A percentile compares a stretch with the other conserved stretches of the same genome.
Evolutionary conservation across 495 filamentous ascomycete species (phyloP).

Genomic region (Aspergillus steynii): DNA sequence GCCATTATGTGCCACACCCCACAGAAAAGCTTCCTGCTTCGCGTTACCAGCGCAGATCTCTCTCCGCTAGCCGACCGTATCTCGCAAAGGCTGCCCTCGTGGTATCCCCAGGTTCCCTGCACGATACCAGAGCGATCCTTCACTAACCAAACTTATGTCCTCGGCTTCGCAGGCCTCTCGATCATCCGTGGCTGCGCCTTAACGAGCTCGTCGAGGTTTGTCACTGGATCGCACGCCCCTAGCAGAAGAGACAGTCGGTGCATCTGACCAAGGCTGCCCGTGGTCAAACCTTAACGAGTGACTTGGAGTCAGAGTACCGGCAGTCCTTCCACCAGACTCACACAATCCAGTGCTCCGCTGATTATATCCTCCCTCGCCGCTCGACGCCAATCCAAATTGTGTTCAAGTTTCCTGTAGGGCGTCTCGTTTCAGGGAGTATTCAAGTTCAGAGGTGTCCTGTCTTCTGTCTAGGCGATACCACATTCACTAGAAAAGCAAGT

Average conservation of each 20-base stretch:
- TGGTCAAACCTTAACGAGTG: conserved; percentile 4
- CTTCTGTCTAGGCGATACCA: conserved; percentile 6
- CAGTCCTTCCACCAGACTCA: not conserved
- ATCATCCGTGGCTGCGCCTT: not conserved
- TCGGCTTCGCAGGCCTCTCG: not conserved
- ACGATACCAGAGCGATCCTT: not conserved
- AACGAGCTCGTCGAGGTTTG: not conserved
- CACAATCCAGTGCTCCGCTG: not conserved
- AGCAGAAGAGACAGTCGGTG: not conserved
- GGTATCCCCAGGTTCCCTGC: not conserved
- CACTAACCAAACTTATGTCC: conserved; percentile 4
- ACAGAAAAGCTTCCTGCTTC: conserved; percentile 2
- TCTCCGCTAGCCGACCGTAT: not conserved
- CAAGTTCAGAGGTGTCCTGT: conserved; percentile 10
- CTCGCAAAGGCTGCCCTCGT: conserved; percentile 1
- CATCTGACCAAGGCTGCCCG: conserved; percentile 1
- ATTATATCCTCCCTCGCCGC: conserved; percentile 2
- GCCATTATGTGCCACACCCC: conserved; percentile 3
- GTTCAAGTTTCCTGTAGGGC: conserved; percentile 2
- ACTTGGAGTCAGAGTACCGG: not conserved
- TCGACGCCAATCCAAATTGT: not conserved
- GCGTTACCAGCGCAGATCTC: conserved; percentile 2
- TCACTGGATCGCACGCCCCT: conserved; percentile 1
- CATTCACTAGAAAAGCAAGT: not conserved
- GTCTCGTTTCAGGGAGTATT: conserved; percentile 5